A percentile compares a stretch with the other conserved stretches of the same genome.
phyloP scores from a whole-genome alignment of 2,329 filamentous ascomycete species.

The Dothideomycetes sp. region DNA sequence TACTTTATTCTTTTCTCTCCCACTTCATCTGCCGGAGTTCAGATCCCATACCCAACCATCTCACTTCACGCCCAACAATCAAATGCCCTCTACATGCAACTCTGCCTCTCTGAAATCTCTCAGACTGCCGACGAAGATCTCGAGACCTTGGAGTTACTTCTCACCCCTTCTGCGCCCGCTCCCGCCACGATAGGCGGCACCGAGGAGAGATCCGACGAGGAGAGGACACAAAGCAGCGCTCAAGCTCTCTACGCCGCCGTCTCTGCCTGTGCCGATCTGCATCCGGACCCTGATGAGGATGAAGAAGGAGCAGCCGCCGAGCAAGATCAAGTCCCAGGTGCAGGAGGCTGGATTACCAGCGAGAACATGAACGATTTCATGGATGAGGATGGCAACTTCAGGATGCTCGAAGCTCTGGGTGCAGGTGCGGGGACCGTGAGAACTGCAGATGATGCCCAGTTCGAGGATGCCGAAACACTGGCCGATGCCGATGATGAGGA shows the following conservation, averaged over 20 bases:
- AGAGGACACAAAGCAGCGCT: conserved; percentile 18
- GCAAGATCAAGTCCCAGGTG: conserved; percentile 55
- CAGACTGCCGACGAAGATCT: conserved; percentile 51
- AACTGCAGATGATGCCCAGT: conserved; percentile 28
- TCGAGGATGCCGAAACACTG: conserved; percentile 25
- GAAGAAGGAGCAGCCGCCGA: conserved; percentile 29
- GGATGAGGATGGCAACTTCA: conserved; percentile 72
- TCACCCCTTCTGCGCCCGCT: conserved; percentile 39
- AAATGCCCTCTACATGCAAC: conserved; percentile 52
- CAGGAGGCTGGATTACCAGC: conserved; percentile 77
- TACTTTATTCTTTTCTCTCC: conserved; percentile 53
- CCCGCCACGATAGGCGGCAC: conserved; percentile 12
- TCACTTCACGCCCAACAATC: conserved; percentile 65
- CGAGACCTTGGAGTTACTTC: conserved; percentile 55
- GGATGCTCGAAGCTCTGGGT: conserved; percentile 45
- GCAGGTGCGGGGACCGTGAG: conserved; percentile 21
- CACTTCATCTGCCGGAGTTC: conserved; percentile 46
- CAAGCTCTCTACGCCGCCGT: conserved; percentile 57
- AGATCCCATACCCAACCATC: conserved; percentile 64
- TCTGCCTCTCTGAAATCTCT: conserved; percentile 49
- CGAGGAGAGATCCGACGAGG: background rate
- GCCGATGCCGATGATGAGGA: conserved; percentile 20
- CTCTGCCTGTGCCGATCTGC: conserved; percentile 62
- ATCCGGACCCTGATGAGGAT: conserved; percentile 55
- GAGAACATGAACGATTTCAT: conserved; percentile 83